phyloP scores from a whole-genome alignment of 805 yeast genomes.

The Saccharomycopsis javanensis region DNA sequence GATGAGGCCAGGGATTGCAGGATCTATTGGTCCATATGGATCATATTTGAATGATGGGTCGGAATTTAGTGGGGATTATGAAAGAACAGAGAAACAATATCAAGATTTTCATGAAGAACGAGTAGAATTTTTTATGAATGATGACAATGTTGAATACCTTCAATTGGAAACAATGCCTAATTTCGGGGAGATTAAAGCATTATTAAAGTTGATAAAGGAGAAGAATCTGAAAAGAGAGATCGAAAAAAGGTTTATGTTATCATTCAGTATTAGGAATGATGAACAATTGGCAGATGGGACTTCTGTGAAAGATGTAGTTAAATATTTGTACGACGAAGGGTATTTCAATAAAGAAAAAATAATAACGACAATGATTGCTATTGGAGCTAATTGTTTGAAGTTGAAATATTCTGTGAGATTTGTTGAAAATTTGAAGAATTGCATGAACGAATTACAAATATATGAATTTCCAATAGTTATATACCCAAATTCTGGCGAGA shows the following conservation, averaged over 20 bases:
- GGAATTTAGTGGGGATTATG: conserved; percentile 67
- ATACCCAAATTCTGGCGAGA: conserved; percentile 73
- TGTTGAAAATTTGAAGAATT: conserved; percentile 27
- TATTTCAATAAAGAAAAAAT: conserved; percentile 13
- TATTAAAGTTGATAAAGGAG: conserved; percentile 33
- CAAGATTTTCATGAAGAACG: conserved; percentile 42
- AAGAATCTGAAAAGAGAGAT: conserved; percentile 23
- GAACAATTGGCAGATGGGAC: conserved; percentile 44
- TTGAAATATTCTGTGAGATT: conserved; percentile 33
- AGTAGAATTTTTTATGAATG: conserved; percentile 30
- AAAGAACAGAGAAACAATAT: conserved; percentile 30
- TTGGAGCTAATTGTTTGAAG: conserved; percentile 66
- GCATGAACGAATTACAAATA: conserved; percentile 19
- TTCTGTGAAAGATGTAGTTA: conserved; percentile 27
- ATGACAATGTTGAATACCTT: conserved; percentile 40
- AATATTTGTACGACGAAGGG: conserved; percentile 6
- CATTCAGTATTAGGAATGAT: conserved; percentile 34
- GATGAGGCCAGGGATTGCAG: conserved; percentile 29
- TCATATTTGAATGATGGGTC: conserved; percentile 58
- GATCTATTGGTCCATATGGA: conserved; percentile 72
- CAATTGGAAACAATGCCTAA: conserved; percentile 70
- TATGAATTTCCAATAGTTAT: conserved; percentile 35
- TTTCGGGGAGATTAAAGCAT: conserved; percentile 42
- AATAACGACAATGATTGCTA: conserved; percentile 30
- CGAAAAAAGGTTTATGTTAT: conserved; percentile 16